A percentile compares a stretch with the other conserved stretches of the same genome.
These are phyloP conservation scores for Physaria fendleri DNA, from an alignment of 345 rosid species.

Conservation along the genomic window DNA sequence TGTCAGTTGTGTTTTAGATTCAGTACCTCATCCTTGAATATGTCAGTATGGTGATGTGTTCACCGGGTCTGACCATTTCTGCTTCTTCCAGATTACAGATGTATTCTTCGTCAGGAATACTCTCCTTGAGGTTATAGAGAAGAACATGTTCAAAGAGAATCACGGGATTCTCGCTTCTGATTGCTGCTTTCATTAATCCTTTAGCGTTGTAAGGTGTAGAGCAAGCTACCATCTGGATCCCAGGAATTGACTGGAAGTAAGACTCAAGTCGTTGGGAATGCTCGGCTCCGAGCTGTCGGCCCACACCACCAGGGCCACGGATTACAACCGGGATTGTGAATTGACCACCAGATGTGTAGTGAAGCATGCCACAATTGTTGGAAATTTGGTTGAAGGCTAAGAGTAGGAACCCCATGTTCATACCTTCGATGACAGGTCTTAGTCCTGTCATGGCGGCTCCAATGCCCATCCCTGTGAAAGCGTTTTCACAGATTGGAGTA, in stretches of 20 bases:
- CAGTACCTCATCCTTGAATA: constrained; percentile 82
- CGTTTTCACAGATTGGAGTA: constrained; percentile 86
- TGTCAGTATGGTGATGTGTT: constrained; percentile 73
- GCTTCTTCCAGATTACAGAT: constrained; percentile 86
- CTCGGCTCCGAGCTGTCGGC: constrained; percentile 87
- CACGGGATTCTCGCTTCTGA: constrained; percentile 89
- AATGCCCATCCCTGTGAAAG: constrained; percentile 92
- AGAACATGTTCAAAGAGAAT: constrained; percentile 85
- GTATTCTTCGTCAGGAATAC: constrained; percentile 79
- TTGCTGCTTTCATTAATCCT: constrained; percentile 92
- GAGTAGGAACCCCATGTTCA: constrained; percentile 96
- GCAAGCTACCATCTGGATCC: constrained; percentile 97
- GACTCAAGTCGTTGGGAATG: constrained; percentile 90
- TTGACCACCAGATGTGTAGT: constrained; percentile 92
- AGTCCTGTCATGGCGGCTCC: constrained; percentile 93
- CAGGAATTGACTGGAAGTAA: constrained; percentile 86
- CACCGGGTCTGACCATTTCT: constrained; percentile 90
- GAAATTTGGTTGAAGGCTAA: constrained; percentile 94
- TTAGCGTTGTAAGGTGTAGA: constrained; percentile 87
- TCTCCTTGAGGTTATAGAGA: constrained; percentile 90
- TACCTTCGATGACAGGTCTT: constrained; percentile 76
- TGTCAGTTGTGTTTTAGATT: no score
- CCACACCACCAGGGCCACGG: constrained; percentile 96
- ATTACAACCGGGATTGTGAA: constrained; percentile 77
- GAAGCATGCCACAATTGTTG: constrained; percentile 95